Evolutionary conservation across 495 filamentous ascomycete species (phyloP).

Genomic region (Daldinia loculata): DNA sequence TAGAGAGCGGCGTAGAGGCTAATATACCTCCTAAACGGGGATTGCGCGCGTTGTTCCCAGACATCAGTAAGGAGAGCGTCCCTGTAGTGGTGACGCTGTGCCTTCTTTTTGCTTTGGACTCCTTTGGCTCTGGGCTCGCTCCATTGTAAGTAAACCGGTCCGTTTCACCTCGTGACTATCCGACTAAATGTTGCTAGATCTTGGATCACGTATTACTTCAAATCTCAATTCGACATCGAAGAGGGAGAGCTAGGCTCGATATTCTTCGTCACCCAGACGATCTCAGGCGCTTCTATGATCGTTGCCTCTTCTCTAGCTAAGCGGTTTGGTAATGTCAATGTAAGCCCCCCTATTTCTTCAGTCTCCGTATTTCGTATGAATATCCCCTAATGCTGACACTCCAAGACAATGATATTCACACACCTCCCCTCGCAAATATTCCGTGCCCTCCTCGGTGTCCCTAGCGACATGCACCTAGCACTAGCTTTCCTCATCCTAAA

Average conservation of each 20-base stretch:
- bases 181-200: slow-evolving; percentile 47
- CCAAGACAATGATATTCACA: slow-evolving; percentile 58
- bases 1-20: slow-evolving; percentile 1
- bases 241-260: slow-evolving; percentile 74
- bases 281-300: slow-evolving; percentile 51
- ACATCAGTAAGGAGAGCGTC: slow-evolving; percentile 66
- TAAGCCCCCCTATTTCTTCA: slow-evolving; percentile 3
- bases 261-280: slow-evolving; percentile 62
- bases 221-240: slow-evolving; percentile 73
- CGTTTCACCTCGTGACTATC: neutral
- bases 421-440: slow-evolving; percentile 56
- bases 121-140: slow-evolving; percentile 78
- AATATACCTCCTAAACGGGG: slow-evolving; percentile 6
- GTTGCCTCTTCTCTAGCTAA: slow-evolving; percentile 78
- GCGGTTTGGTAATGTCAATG: slow-evolving; percentile 77
- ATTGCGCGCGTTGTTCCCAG: slow-evolving; percentile 51
- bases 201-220: slow-evolving; percentile 81
- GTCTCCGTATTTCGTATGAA: neutral
- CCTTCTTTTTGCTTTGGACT: slow-evolving; percentile 78
- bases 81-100: slow-evolving; percentile 73
- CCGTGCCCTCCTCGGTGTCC: slow-evolving; percentile 51
- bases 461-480: slow-evolving; percentile 57
- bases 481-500: slow-evolving; percentile 68
- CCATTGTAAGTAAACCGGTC: slow-evolving; percentile 51
- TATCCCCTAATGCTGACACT: slow-evolving; percentile 4